Percentiles rank a stretch among this genome's conserved stretches.
Evolutionary conservation across 2,329 filamentous ascomycete genomes (phyloP).

Genomic region (Aaosphaeria arxii): DNA sequence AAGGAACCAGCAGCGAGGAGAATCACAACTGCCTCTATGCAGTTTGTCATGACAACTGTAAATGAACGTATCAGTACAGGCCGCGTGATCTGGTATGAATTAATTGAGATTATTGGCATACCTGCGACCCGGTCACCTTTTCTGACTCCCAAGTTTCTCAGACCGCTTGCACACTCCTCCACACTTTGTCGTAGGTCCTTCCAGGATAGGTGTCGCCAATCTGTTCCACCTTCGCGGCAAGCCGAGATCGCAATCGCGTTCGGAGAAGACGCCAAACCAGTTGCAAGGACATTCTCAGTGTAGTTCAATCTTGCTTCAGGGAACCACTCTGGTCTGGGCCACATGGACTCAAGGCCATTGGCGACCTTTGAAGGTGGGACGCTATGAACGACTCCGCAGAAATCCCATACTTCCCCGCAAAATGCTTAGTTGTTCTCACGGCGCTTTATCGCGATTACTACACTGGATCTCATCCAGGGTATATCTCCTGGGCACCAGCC

Average conservation of each 20-base stretch:
- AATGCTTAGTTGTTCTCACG: no score
- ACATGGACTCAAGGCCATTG: neutral
- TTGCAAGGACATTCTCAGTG: neutral
- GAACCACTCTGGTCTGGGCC: neutral
- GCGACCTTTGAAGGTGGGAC: neutral
- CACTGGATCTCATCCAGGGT: no score
- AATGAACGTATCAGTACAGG: neutral
- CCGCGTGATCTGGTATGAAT: neutral
- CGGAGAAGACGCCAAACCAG: neutral
- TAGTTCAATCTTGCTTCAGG: neutral
- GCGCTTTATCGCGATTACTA: no score
- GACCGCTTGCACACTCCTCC: neutral
- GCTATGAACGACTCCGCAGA: neutral
- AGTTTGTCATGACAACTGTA: neutral
- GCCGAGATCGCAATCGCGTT: neutral
- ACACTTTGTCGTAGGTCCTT: neutral
- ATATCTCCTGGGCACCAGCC: no score
- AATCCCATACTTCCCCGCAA: neutral
- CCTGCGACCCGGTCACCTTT: neutral
- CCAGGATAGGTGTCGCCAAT: neutral
- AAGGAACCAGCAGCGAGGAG: neutral
- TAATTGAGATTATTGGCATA: neutral
- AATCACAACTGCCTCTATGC: neutral
- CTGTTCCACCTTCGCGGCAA: neutral
- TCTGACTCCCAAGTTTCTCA: neutral